phyloP scores from a whole-genome alignment of 164 flowering plant genomes.

The Saururus chinensis region DNA sequence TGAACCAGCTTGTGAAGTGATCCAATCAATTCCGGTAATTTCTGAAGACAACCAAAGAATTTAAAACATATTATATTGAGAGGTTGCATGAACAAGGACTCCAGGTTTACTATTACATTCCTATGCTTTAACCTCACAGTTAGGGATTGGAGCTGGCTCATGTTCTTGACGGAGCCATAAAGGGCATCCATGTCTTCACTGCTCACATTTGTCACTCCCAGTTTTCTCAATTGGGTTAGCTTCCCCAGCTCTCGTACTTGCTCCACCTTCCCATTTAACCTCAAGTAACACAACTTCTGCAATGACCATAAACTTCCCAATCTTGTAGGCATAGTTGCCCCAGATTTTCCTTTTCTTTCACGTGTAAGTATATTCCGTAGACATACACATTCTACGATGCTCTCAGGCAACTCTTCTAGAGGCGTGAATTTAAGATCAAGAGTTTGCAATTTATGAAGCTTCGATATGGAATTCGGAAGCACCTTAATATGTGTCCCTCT shows the following conservation, averaged over 20 bases:
- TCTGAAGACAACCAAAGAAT: neutral
- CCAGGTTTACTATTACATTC: slow-evolving; percentile 4
- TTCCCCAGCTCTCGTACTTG: slow-evolving; percentile 1
- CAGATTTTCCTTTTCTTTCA: too few relatives aligned
- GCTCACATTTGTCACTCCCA: neutral
- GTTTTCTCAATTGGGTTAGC: slow-evolving; percentile 4
- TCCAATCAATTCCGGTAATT: too few relatives aligned
- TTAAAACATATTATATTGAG: neutral
- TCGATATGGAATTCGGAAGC: slow-evolving; percentile 7
- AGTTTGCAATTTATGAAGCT: slow-evolving; percentile 4
- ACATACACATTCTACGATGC: neutral
- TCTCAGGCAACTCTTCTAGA: slow-evolving; percentile 2
- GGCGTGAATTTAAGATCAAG: slow-evolving; percentile 2
- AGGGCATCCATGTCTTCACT: neutral
- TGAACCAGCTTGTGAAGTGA: neutral
- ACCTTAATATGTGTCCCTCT: slow-evolving; percentile 3
- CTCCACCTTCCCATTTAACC: neutral
- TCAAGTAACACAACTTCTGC: neutral
- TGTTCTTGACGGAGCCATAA: slow-evolving; percentile 4
- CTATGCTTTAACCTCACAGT: neutral
- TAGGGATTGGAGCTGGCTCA: slow-evolving; percentile 1
- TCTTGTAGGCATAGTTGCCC: neutral
- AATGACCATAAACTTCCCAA: neutral
- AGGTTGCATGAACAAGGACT: neutral
- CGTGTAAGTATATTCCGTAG: slow-evolving; percentile 2